A percentile compares a stretch with the other conserved stretches of the same genome.
phyloP scores from a whole-genome alignment of 1,139 yeast species.

The Komagataea norvegica region DNA sequence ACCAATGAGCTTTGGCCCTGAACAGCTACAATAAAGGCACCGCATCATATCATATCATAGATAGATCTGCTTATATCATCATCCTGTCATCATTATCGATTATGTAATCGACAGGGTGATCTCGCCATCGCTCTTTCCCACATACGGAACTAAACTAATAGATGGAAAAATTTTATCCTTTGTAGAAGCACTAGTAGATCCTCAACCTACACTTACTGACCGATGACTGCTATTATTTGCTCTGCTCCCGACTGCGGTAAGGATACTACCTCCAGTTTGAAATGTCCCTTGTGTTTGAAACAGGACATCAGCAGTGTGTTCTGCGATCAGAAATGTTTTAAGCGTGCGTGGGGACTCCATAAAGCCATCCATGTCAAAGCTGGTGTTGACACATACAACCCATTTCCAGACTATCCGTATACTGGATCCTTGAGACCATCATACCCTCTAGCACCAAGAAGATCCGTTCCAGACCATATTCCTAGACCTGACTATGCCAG shows the following conservation, averaged over 20 bases:
- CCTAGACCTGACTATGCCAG: conserved; percentile 80
- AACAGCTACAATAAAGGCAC: conserved; percentile 43
- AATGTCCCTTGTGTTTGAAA: conserved; percentile 91
- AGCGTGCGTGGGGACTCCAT: conserved; percentile 62
- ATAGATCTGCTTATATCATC: no score
- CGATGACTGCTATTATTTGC: conserved; percentile 10
- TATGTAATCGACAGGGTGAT: no score
- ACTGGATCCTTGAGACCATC: conserved; percentile 72
- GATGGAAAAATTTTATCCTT: no score
- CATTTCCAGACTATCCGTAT: conserved; percentile 75
- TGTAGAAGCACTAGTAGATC: background rate
- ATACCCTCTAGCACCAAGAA: conserved; percentile 75
- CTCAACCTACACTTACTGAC: no score
- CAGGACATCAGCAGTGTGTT: conserved; percentile 57
- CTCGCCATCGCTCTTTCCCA: no score
- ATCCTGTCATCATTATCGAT: no score
- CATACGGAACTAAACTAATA: no score
- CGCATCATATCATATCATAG: no score
- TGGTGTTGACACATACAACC: conserved; percentile 57
- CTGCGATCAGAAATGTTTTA: conserved; percentile 84
- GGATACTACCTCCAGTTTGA: conserved; percentile 64
- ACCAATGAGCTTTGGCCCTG: conserved; percentile 89
- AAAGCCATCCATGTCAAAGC: conserved; percentile 45
- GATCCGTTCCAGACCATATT: conserved; percentile 68
- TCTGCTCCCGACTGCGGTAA: conserved; percentile 83